Conservation (phyloP, 129 eudicot species). For the Flaveria bidentis region DNA sequence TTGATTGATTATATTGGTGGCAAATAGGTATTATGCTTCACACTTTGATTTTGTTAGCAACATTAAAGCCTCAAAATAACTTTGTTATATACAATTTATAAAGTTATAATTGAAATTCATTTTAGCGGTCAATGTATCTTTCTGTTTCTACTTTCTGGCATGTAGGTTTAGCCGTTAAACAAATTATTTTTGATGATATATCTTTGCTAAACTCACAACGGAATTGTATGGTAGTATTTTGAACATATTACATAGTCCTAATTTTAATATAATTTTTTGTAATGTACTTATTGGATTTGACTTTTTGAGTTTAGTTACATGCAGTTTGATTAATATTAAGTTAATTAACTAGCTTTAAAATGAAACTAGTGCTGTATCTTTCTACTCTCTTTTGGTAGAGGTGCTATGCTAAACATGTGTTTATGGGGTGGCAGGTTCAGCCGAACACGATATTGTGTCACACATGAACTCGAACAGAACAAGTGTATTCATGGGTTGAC, state of each 20-base stretch:
- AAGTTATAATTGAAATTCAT: constrained; percentile 7
- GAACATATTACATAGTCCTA: neutral
- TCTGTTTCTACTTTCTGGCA: neutral
- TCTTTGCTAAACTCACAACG: too few species aligned
- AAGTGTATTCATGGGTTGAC: too few species aligned
- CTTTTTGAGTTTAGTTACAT: neutral
- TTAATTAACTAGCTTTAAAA: too few species aligned
- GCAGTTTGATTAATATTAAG: neutral
- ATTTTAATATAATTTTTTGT: too few species aligned
- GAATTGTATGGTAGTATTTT: neutral
- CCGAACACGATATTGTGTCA: too few species aligned
- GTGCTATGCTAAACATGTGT: too few species aligned
- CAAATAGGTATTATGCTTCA: constrained; percentile 52
- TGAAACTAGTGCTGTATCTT: too few species aligned
- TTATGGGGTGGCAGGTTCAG: too few species aligned
- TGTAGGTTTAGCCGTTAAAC: too few species aligned
- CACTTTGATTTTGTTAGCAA: constrained; percentile 16
- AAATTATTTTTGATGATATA: too few species aligned
- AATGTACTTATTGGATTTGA: neutral
- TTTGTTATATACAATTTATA: neutral
- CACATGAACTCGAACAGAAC: too few species aligned
- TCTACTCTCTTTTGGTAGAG: too few species aligned
- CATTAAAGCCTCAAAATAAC: constrained; percentile 3
- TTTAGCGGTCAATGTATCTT: neutral
- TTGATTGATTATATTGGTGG: constrained; percentile 81